Percentiles rank a stretch among this genome's conserved stretches.
Conservation (phyloP, 805 yeast species). For the Candida nanaspora region DNA sequence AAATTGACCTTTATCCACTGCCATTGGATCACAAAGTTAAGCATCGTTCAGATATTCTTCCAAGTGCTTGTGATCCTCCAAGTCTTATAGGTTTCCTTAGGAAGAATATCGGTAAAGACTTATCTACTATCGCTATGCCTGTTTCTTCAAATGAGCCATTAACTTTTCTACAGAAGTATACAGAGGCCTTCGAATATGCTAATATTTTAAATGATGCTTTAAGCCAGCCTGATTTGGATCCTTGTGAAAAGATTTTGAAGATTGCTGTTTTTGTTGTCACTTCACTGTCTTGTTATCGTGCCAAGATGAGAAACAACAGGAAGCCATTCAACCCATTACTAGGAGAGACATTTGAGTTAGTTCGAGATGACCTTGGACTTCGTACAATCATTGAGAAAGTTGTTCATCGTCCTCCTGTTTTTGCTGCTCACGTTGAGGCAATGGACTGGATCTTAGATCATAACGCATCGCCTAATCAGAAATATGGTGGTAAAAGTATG, state of each 20-base stretch:
- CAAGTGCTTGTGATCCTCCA: slow-evolving; percentile 68
- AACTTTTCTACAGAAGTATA: slow-evolving; percentile 67
- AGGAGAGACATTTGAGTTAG: slow-evolving; percentile 90
- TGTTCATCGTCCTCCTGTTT: slow-evolving; percentile 76
- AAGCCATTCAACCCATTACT: slow-evolving; percentile 93
- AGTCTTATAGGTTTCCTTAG: slow-evolving; percentile 72
- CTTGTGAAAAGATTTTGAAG: slow-evolving; percentile 45
- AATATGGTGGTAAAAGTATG: slow-evolving; percentile 91
- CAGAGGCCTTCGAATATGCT: slow-evolving; percentile 77
- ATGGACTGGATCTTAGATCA: slow-evolving; percentile 59
- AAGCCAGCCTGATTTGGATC: slow-evolving; percentile 18
- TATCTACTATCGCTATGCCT: slow-evolving; percentile 84
- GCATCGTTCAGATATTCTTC: slow-evolving; percentile 53
- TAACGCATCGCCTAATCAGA: slow-evolving; percentile 70
- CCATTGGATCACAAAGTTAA: slow-evolving; percentile 37
- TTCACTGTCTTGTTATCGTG: slow-evolving; percentile 60
- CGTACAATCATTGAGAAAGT: slow-evolving; percentile 82
- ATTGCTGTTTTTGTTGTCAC: slow-evolving; percentile 82
- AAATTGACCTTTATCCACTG: slow-evolving; percentile 56
- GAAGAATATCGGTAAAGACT: slow-evolving; percentile 88
- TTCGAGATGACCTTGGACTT: slow-evolving; percentile 73
- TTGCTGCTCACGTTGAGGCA: slow-evolving; percentile 76
- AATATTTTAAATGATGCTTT: slow-evolving; percentile 58
- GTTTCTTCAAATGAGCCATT: slow-evolving; percentile 91
- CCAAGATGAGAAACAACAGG: slow-evolving; percentile 67